Evolutionary conservation across 2,329 filamentous ascomycete species (phyloP), one percentile per base, ranked within the genome.

Genomic region (Talaromyces sp.): DNA sequence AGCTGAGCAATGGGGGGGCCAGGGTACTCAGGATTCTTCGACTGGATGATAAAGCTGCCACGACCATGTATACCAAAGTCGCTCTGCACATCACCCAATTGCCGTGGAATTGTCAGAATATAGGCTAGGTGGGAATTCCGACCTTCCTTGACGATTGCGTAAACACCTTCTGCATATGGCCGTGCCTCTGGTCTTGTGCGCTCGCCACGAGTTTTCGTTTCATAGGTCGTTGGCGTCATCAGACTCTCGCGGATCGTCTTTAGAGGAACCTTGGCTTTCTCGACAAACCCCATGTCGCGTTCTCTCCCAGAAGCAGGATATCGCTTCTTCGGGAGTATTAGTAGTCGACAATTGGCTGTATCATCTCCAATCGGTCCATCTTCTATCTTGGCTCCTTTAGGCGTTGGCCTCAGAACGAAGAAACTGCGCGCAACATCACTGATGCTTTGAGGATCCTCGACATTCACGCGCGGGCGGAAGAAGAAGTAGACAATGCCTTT

Each of bases 401-500:
- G 86, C 3, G 94, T 80, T 0, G 92, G 92, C 0, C 91, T 87
- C 3, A 97, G 84, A 15, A 96, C 84, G 71, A 97, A 88, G 79
- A 90, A 94, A 68, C 85, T 92, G 58, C 92, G 89, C 49, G 90
- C 87, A 58, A 96, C 85, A 61, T 97, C 92, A 47, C 85, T 79
- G 1, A 94, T 82, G 54, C 85, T 83, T 19, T 89, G 84, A 0
- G 92, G 89, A 6, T 91, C 84, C 4, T 92, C 86, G 29, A 91
- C 84, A 60, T 87, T 86, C 43, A 97, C 91, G 13, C 92, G 88
- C 7, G 88, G 88, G 19, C 93, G 89, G 72, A 90, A 89, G 81
- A 96, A 96, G 83, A 96, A 96, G 82, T 96, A 96, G 70, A 97
- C 88, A 70, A 95, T 85, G 3, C 93, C 93, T 72, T 95, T 96